Percentiles rank a stretch among this genome's conserved stretches.
Evolutionary conservation across 805 yeast species (phyloP).

Genomic region (Cyberlindnera samutprakarnensis): DNA sequence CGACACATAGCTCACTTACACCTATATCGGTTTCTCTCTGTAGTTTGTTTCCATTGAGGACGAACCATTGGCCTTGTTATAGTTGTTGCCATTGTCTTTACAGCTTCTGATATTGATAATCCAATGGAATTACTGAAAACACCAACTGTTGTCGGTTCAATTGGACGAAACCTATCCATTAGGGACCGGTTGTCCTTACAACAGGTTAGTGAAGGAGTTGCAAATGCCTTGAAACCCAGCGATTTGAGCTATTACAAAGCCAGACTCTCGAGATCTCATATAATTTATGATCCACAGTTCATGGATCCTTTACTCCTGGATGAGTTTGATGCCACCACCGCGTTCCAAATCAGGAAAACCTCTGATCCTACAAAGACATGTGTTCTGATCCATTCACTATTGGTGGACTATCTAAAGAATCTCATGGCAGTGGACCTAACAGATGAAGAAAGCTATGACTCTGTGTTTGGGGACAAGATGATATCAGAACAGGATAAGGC

Average conservation of each 20-base stretch:
- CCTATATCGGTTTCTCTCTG: too few relatives aligned
- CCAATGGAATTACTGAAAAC: conserved; percentile 1
- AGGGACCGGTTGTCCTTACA: conserved; percentile 16
- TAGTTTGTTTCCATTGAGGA: too few relatives aligned
- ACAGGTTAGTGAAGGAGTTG: conserved; percentile 4
- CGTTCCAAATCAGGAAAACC: conserved; percentile 12
- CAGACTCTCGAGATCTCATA: conserved; percentile 8
- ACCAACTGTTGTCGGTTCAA: conserved; percentile 5
- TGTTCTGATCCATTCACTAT: conserved; percentile 2
- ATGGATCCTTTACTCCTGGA: conserved; percentile 13
- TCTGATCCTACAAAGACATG: conserved; percentile 16
- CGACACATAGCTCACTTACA: too few relatives aligned
- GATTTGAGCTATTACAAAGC: conserved; percentile 11
- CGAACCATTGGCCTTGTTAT: too few relatives aligned
- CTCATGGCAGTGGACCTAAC: conserved; percentile 3
- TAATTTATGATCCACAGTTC: conserved; percentile 11
- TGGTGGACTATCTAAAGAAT: conserved; percentile 9
- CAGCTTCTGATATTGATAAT: too few relatives aligned
- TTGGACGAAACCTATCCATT: conserved; percentile 12
- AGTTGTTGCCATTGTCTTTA: too few relatives aligned
- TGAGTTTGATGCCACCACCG: conserved; percentile 8
- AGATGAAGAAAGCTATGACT: conserved; percentile 5
- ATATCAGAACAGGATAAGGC: conserved; percentile 21
- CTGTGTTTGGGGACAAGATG: conserved; percentile 8
- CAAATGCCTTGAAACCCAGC: conserved; percentile 3